Evolutionary conservation across 1,284 basidiomycete genomes (phyloP), one percentile per base, ranked within the genome.

Genomic region (Mycosarcoma maydis): DNA sequence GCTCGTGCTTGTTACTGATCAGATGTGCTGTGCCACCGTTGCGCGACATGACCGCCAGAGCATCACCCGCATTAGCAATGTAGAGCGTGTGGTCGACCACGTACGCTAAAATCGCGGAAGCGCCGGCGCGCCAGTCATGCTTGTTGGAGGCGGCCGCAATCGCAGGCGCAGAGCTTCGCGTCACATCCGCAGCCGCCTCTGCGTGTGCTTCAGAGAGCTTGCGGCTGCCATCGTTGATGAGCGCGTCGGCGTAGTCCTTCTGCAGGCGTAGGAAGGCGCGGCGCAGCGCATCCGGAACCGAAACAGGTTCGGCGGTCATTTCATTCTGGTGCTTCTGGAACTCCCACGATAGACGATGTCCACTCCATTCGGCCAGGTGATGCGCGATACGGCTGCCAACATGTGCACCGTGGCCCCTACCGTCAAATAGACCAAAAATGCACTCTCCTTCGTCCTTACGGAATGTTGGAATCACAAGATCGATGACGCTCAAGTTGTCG

Each of bases 351-450:
- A 81, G 48, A 11, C 75, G 48, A 23, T 58, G 50, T n/a, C 57
- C 61, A 23, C 65, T 66, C 78, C 75, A 75, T 19, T 80, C 66
- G 10, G 71, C 70, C 19, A 81, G 41, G 48, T 70, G 73, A 34
- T 70, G 74, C 20, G 90, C 87, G 48, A 88, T 88, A 68, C 86
- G 87, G 33, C 85, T 86, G n/a, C 85, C 85, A 6, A 78, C 78
- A 40, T 75, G 75, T 16, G 69, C 66, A 13, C 76, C 78, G 3
- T 89, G 88, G 27, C 89, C 87, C 47, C 71, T 60, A 3, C 81
- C 82, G 55, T 84, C 94, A 82, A 98, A 98, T 87, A 98, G 92
- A 17, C 94, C 96, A 77, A 98, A 95, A 23, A 98, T 85, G n/a
- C 92, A 92, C 83, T 96, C 92, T 74, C 89, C 87, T 40, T 88